phyloP scores from a whole-genome alignment of 2,329 filamentous ascomycete species.

The Pseudofabraea citricarpa region DNA sequence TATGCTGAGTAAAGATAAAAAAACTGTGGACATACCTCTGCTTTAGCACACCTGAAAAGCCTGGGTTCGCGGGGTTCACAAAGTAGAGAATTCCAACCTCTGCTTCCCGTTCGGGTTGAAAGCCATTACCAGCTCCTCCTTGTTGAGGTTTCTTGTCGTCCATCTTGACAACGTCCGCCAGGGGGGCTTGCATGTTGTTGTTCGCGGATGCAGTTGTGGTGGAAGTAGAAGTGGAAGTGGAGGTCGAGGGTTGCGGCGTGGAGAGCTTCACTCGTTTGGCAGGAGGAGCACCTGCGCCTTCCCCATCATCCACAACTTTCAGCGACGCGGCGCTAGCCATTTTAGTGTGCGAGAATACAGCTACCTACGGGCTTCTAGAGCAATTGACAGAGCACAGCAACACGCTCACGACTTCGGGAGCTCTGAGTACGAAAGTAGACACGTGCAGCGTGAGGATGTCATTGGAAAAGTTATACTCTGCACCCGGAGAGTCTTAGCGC shows the following conservation, averaged over 20 bases:
- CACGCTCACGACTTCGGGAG: no score
- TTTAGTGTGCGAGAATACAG: background rate
- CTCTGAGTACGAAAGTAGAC: no score
- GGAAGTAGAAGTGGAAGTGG: constrained; percentile 3
- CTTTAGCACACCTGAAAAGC: constrained; percentile 63
- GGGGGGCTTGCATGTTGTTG: background rate
- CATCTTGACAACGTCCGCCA: constrained; percentile 2
- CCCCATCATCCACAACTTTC: background rate
- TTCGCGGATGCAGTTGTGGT: background rate
- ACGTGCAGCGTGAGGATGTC: no score
- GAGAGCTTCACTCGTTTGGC: constrained; percentile 9
- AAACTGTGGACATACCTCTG: constrained; percentile 58
- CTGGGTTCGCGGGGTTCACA: constrained; percentile 49
- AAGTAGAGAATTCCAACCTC: constrained; percentile 59
- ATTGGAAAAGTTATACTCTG: no score
- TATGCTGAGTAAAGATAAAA: no score
- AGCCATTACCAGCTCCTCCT: background rate
- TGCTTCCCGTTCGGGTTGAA: constrained; percentile 17
- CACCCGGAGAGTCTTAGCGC: no score
- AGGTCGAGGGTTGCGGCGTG: background rate
- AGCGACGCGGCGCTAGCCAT: background rate
- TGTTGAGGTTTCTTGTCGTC: background rate
- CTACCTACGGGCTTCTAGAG: no score
- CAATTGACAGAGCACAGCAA: no score
- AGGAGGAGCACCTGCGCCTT: constrained; percentile 5